A percentile compares a stretch with the other conserved stretches of the same genome.
Evolutionary conservation across 2,329 filamentous ascomycete species (phyloP).

Genomic region (Chrysosporium keratinophilum): DNA sequence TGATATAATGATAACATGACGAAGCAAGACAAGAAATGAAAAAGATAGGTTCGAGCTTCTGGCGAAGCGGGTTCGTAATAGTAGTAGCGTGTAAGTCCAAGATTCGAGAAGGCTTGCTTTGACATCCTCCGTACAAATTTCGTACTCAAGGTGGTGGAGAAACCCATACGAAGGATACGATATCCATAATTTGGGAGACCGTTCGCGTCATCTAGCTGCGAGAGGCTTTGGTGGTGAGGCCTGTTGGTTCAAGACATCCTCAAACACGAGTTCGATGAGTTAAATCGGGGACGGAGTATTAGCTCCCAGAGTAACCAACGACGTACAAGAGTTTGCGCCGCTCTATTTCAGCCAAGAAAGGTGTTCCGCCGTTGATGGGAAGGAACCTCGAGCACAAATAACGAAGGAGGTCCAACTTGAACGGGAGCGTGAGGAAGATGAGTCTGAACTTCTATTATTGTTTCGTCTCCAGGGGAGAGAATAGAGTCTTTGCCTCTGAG

Average conservation of each 20-base stretch:
- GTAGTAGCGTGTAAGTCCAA: no score
- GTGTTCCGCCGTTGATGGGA: background rate
- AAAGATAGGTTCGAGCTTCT: no score
- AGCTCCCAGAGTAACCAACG: background rate
- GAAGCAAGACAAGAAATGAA: no score
- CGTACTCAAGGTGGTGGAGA: no score
- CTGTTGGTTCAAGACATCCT: slow-evolving; percentile 6
- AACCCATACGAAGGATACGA: no score
- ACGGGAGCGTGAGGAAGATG: background rate
- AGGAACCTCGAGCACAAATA: background rate
- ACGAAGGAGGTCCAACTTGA: background rate
- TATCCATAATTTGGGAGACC: no score
- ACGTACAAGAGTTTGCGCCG: background rate
- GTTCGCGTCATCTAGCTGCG: background rate
- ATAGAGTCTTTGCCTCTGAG: background rate
- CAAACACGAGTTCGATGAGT: slow-evolving; percentile 8
- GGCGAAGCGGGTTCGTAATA: no score
- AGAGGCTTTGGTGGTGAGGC: no score
- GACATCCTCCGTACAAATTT: no score
- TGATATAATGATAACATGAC: no score
- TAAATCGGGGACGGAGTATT: background rate
- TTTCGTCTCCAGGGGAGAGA: no score
- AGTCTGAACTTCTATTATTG: background rate
- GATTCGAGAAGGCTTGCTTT: no score
- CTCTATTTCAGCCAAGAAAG: slow-evolving; percentile 1